Percentiles rank a stretch among this genome's conserved stretches.
Evolutionary conservation across 768 basidiomycete species (phyloP).

Genomic region (Neoboletus magnificus): DNA sequence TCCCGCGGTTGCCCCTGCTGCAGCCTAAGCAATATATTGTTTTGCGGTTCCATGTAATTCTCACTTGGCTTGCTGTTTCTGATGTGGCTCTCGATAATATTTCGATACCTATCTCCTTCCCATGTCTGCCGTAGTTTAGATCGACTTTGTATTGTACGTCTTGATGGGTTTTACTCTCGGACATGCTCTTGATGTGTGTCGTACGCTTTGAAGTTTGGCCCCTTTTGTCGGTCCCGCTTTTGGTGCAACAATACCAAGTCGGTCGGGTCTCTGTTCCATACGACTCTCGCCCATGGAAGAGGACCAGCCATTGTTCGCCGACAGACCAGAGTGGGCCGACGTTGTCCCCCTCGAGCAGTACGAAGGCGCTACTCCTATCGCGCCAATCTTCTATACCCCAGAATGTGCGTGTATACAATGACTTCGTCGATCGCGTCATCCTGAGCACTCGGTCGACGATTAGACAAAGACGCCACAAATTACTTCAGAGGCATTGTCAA

Average conservation of each 20-base stretch:
- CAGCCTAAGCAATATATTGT: constrained; percentile 18
- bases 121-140: constrained; percentile 21
- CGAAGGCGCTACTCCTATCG: constrained; percentile 73
- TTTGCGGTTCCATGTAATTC: constrained; percentile 5
- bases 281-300: constrained; percentile 10
- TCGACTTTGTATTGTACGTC: constrained; percentile 21
- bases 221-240: background rate
- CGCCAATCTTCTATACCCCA: constrained; percentile 85
- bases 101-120: constrained; percentile 19
- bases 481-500: constrained; percentile 87
- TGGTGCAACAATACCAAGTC: background rate
- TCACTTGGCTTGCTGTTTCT: background rate
- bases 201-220: background rate
- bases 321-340: constrained; percentile 76
- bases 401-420: constrained; percentile 63
- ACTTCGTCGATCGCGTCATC: constrained; percentile 1
- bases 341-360: constrained; percentile 77
- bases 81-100: constrained; percentile 13
- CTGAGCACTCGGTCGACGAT: constrained; percentile 5
- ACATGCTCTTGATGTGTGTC: background rate
- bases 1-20: constrained; percentile 48
- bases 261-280: background rate
- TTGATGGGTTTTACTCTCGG: constrained; percentile 8
- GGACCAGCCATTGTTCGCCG: constrained; percentile 44
- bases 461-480: constrained; percentile 90